phyloP scores from a whole-genome alignment of 108 stramenopile genomes.

The Aureococcus anophagefferens region DNA sequence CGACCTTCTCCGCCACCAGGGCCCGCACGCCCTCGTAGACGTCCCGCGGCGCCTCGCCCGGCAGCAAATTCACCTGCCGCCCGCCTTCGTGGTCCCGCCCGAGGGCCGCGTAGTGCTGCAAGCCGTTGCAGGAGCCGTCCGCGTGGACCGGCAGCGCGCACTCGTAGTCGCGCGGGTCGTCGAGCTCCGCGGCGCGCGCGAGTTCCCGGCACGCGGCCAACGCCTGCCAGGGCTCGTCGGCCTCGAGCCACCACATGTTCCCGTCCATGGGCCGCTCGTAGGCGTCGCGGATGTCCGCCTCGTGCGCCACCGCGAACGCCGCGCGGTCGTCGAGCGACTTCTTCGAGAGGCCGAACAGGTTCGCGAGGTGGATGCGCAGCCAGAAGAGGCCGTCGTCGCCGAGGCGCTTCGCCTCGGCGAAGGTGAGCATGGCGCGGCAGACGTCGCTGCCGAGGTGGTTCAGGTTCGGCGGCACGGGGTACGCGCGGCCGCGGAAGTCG shows the following conservation, averaged over 20 bases:
- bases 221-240: conserved; percentile 95
- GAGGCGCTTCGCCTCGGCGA: conserved; percentile 77
- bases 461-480: conserved; percentile 95
- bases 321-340: conserved; percentile 86
- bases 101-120: conserved; percentile 98
- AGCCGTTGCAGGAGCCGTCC: conserved; percentile 98
- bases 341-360: conserved; percentile 73
- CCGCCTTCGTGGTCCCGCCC: conserved; percentile 92
- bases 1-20: conserved; percentile 13
- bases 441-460: conserved; percentile 94
- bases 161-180: conserved; percentile 70
- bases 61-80: conserved; percentile 87
- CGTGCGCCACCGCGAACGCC: conserved; percentile 68
- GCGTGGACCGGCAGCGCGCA: conserved; percentile 87
- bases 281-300: conserved; percentile 68
- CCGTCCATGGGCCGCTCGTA: conserved; percentile 64
- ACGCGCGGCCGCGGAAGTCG: conserved; percentile 95
- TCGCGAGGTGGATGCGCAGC: conserved; percentile 94
- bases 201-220: conserved; percentile 93
- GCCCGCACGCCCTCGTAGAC: conserved; percentile 83
- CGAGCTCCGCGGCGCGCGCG: conserved; percentile 73
- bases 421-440: conserved; percentile 81
- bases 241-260: conserved; percentile 79
- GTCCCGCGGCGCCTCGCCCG: conserved; percentile 81
- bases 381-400: conserved; percentile 81